These are phyloP conservation scores for Hanseniaspora uvarum DNA, from an alignment of 1,139 yeast species.

Conservation along the genomic window DNA sequence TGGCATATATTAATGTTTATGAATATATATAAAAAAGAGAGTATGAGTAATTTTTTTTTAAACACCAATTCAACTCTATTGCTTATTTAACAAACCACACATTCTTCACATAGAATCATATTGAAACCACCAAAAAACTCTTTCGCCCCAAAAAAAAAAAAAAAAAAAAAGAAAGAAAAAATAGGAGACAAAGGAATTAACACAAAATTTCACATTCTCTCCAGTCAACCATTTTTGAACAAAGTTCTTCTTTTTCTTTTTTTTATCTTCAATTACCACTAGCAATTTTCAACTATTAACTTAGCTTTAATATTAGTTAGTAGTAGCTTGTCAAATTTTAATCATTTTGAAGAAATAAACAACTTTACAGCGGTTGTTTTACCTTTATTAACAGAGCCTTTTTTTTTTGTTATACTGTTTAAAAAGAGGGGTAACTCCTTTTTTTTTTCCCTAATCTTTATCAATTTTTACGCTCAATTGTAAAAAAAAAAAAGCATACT, in stretches of 20 bases:
- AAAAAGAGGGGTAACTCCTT: neutral
- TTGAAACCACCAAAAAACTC: neutral
- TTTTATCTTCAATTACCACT: neutral
- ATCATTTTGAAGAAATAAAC: too few relatives aligned
- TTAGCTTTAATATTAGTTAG: neutral
- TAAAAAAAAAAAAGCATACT: neutral
- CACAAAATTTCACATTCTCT: neutral
- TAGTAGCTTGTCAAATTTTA: too few relatives aligned
- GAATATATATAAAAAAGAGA: too few relatives aligned
- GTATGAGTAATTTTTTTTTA: too few relatives aligned
- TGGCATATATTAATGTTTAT: too few relatives aligned
- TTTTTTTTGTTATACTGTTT: neutral
- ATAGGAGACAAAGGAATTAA: neutral
- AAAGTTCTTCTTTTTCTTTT: neutral
- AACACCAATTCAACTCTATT: neutral
- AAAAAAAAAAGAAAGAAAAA: neutral
- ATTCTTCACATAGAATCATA: neutral
- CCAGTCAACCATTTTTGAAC: neutral
- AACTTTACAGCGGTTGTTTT: too few relatives aligned
- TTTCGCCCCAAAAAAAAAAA: too few relatives aligned
- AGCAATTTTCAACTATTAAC: neutral
- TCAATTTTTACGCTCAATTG: neutral
- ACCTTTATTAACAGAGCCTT: too few relatives aligned
- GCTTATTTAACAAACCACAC: neutral
- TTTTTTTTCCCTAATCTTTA: neutral